These are phyloP conservation scores for Penicillium fimorum DNA, from an alignment of 495 filamentous ascomycete genomes.

Conservation along the genomic window DNA sequence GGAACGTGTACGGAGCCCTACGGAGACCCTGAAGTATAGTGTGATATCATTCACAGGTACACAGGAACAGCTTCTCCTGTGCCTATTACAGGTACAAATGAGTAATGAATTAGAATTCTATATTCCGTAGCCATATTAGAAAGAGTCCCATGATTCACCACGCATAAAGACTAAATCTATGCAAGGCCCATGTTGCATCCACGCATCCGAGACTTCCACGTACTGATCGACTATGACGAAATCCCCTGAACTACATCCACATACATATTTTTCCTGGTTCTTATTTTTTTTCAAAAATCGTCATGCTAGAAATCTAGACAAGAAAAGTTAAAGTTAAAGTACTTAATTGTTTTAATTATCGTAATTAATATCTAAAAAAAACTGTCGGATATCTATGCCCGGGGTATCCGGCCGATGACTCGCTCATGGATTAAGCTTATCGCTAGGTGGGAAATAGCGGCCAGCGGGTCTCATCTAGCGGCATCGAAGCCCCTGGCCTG, in stretches of 20 bases:
- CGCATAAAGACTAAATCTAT: conserved; percentile 1
- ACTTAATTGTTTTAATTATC: neutral
- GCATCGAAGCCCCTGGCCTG: neutral
- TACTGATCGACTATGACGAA: conserved; percentile 11
- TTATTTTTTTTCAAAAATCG: neutral
- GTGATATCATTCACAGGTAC: neutral
- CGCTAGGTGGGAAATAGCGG: neutral
- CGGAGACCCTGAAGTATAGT: neutral
- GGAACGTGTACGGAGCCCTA: neutral
- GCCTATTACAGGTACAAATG: neutral
- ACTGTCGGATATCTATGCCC: neutral
- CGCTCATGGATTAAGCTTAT: conserved; percentile 16
- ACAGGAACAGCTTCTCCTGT: neutral
- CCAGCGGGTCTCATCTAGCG: neutral
- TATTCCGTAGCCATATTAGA: neutral
- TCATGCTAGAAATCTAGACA: neutral
- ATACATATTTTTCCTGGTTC: neutral
- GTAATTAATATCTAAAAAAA: neutral
- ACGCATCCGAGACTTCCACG: conserved; percentile 13
- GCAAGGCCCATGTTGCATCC: conserved; percentile 13
- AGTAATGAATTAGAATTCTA: neutral
- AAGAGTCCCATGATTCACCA: conserved; percentile 3
- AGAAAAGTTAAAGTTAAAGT: neutral
- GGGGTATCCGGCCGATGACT: conserved; percentile 2
- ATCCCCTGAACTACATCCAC: neutral